Percentiles rank a stretch among this genome's conserved stretches.
phyloP scores from a whole-genome alignment of 352 stramenopile species.

The Phytopythium oedochilum region DNA sequence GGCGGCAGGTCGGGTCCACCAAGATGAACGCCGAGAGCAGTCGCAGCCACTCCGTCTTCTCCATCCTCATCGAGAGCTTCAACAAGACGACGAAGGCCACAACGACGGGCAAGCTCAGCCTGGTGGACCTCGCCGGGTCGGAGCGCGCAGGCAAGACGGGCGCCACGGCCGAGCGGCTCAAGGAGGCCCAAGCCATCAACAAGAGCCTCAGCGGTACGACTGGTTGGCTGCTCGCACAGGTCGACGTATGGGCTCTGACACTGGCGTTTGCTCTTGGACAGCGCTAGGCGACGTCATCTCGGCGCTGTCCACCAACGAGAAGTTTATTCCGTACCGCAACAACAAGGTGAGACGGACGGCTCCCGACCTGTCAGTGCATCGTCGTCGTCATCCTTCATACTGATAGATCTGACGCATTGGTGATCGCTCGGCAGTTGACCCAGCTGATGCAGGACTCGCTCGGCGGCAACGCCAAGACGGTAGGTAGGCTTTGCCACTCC shows the following conservation, averaged over 20 bases:
- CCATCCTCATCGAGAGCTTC: constrained; percentile 83
- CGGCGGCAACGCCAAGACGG: constrained; percentile 91
- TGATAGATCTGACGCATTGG: too few relatives aligned
- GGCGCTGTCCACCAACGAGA: constrained; percentile 87
- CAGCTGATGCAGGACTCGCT: constrained; percentile 93
- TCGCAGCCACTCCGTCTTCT: constrained; percentile 90
- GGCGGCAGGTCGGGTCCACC: constrained; percentile 86
- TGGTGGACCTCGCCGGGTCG: constrained; percentile 87
- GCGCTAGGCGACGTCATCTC: constrained; percentile 91
- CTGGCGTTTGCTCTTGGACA: constrained; percentile 4
- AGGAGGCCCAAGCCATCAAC: constrained; percentile 89
- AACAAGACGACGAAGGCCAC: constrained; percentile 88
- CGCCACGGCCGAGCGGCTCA: constrained; percentile 78
- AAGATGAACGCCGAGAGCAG: constrained; percentile 93
- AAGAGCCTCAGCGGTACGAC: constrained; percentile 78
- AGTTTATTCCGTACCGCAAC: constrained; percentile 93
- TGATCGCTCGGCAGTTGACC: constrained; percentile 50
- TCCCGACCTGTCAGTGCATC: too few relatives aligned
- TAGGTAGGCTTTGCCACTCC: too few relatives aligned
- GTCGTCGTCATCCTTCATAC: too few relatives aligned
- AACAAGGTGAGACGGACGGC: constrained; percentile 63
- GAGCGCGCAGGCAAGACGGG: constrained; percentile 86
- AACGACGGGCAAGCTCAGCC: constrained; percentile 75
- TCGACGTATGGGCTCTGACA: neutral
- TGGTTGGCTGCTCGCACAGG: neutral